Evolutionary conservation across 2,329 filamentous ascomycete genomes (phyloP), one percentile per base, ranked within the genome.

Genomic region (Ophiostoma angusticollis): DNA sequence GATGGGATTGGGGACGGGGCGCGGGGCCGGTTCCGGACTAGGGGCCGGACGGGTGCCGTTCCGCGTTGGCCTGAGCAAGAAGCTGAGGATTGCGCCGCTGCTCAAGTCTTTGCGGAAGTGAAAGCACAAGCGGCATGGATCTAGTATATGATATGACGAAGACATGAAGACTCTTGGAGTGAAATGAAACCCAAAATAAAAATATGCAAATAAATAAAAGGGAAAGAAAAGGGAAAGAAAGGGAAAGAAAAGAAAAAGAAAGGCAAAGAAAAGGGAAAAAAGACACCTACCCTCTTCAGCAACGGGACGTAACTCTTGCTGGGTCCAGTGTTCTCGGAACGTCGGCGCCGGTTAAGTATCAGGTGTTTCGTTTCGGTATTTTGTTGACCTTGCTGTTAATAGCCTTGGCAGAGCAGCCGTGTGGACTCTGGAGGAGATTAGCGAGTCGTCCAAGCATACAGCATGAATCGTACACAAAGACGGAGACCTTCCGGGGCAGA

Each of bases 21-120:
- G 14, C 23, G 14, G 30, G n/a, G 19, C 16, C 21, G 22, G 25
- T 28, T 6, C 28, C 6, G 28, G 28, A 14, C 37, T 39, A 9
- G 25, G 24, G 9, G 34, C 23, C 9, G 30, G 36, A 11, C 67
- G 63, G 44, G 64, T 65, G 13, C 45, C 61, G 13, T 68, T 65
- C 45, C 59, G 68, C 13, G 67, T 72, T 39, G 68, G 68, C 3
- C 52, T 72, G 46, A 72, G 68, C 55, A 70, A 62, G 51, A 59
- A 53, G 48, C 61, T 61, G 14, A 58, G 63, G 41, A 70, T 72
- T 43, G 65, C 68, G 25, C 67, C 68, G 21, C 50, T 72, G 38
- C 54, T 72, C 19, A 71, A 72, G 52, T 59, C 59, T 17, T 46
- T 71, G 38, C 62, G 59, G 40, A 70, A 69, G 21, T 49, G 35